These are phyloP conservation scores for Penicillium antarcticum DNA, from an alignment of 495 filamentous ascomycete species.

Conservation along the genomic window DNA sequence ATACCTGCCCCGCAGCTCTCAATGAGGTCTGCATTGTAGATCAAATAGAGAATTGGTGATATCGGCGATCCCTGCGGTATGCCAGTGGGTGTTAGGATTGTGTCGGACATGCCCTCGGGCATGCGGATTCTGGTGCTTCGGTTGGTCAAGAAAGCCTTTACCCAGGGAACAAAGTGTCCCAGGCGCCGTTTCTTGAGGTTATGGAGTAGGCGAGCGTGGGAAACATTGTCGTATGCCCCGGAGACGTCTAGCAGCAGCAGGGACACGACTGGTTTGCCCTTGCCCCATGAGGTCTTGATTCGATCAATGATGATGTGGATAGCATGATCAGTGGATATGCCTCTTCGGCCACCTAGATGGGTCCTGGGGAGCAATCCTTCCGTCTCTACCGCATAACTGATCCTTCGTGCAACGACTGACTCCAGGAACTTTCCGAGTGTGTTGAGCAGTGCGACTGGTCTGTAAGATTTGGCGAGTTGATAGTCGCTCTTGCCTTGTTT, in stretches of 20 bases:
- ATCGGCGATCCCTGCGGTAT: conserved; percentile 21
- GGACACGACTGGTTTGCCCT: conserved; percentile 1
- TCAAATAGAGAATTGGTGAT: conserved; percentile 23
- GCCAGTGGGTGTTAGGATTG: background rate
- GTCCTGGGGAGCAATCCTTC: conserved; percentile 17
- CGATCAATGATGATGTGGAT: conserved; percentile 18
- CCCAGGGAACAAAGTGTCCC: no score
- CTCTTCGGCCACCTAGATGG: conserved; percentile 20
- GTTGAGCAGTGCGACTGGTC: conserved; percentile 31
- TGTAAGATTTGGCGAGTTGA: conserved; percentile 23
- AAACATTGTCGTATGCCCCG: no score
- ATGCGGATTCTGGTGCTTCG: no score
- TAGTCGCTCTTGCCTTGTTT: conserved; percentile 26
- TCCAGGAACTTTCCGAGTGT: conserved; percentile 32
- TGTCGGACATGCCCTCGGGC: no score
- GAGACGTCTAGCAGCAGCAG: background rate
- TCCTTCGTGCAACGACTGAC: conserved; percentile 15
- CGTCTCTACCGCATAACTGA: conserved; percentile 19
- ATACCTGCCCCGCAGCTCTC: background rate
- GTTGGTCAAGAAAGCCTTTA: no score
- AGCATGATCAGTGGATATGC: conserved; percentile 15
- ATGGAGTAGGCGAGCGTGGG: no score
- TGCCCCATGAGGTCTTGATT: conserved; percentile 13
- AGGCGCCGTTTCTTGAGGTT: no score
- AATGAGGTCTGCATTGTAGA: conserved; percentile 19